Evolutionary conservation across 371 early-diverging fungal species (phyloP).

Genomic region (Mycotypha africana): DNA sequence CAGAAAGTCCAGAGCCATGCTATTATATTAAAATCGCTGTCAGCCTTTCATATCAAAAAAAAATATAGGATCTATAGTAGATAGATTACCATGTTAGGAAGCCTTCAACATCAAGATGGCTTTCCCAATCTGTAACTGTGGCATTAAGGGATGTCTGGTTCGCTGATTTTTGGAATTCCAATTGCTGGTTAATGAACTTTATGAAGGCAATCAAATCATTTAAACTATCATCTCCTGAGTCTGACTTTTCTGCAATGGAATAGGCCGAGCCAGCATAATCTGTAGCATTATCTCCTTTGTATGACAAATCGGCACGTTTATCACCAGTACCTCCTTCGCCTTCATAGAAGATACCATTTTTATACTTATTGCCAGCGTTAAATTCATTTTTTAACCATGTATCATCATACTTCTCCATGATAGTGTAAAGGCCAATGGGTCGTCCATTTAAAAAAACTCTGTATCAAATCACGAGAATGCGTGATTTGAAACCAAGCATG

Average conservation of each 20-base stretch:
- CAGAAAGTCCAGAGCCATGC: slow-evolving; percentile 32
- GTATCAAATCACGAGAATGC: not conserved
- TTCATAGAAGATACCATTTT: slow-evolving; percentile 22
- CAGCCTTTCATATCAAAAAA: not conserved
- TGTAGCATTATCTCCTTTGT: slow-evolving; percentile 12
- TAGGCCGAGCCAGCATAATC: slow-evolving; percentile 14
- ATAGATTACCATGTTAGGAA: slow-evolving; percentile 28
- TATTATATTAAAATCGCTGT: not conserved
- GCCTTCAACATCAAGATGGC: slow-evolving; percentile 23
- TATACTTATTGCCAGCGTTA: slow-evolving; percentile 4
- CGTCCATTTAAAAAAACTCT: slow-evolving; percentile 27
- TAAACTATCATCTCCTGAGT: slow-evolving; percentile 4
- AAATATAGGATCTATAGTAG: not conserved
- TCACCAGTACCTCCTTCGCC: slow-evolving; percentile 11
- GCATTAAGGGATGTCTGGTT: not conserved
- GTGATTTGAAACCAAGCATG: not conserved
- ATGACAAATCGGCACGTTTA: slow-evolving; percentile 18
- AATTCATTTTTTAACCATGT: slow-evolving; percentile 28
- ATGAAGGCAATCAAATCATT: slow-evolving; percentile 16
- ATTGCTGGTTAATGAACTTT: slow-evolving; percentile 24
- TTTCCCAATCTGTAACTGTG: slow-evolving; percentile 16
- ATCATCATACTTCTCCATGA: slow-evolving; percentile 29
- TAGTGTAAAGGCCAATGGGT: slow-evolving; percentile 22
- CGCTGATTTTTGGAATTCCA: slow-evolving; percentile 7
- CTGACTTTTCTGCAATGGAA: slow-evolving; percentile 14